Percentiles rank a stretch among this genome's conserved stretches.
phyloP scores from a whole-genome alignment of 2,329 filamentous ascomycete genomes.

The Diaporthe humulicola region DNA sequence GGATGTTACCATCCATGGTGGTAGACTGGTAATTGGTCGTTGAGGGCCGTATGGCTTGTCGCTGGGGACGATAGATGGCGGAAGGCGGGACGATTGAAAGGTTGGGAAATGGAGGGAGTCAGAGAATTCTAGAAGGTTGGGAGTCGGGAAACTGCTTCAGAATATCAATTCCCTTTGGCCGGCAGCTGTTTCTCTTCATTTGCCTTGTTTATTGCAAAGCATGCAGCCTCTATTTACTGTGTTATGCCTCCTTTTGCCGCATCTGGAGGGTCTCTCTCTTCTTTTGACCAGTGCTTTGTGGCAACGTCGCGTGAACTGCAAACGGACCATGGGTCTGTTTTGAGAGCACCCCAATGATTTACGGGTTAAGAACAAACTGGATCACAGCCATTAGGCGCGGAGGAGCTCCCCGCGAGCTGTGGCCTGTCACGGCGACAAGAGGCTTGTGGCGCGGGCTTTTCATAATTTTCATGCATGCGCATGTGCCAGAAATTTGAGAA shows the following conservation, averaged over 20 bases:
- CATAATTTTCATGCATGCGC: not conserved
- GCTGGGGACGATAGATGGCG: not conserved
- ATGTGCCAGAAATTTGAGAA: not conserved
- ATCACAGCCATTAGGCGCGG: not conserved
- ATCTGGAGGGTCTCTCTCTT: not conserved
- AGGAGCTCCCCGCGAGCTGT: not conserved
- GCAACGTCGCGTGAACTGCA: too few species aligned
- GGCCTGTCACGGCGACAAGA: not conserved
- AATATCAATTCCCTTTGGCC: not conserved
- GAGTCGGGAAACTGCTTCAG: not conserved
- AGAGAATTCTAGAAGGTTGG: too few species aligned
- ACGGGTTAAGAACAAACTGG: not conserved
- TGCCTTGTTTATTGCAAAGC: not conserved
- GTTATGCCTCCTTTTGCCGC: not conserved
- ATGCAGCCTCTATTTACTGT: too few species aligned
- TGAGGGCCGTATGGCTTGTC: not conserved
- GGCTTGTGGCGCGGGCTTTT: not conserved
- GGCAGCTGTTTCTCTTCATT: not conserved
- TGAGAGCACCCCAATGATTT: not conserved
- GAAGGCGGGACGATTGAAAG: not conserved
- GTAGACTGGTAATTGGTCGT: not conserved
- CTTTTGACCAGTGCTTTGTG: not conserved
- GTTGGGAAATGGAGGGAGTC: not conserved
- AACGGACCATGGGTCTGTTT: not conserved
- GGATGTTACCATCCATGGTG: not conserved